Evolutionary conservation across 306 rosid species (phyloP), one percentile per base, ranked within the genome.

Genomic region (Vachellia pachyceras): DNA sequence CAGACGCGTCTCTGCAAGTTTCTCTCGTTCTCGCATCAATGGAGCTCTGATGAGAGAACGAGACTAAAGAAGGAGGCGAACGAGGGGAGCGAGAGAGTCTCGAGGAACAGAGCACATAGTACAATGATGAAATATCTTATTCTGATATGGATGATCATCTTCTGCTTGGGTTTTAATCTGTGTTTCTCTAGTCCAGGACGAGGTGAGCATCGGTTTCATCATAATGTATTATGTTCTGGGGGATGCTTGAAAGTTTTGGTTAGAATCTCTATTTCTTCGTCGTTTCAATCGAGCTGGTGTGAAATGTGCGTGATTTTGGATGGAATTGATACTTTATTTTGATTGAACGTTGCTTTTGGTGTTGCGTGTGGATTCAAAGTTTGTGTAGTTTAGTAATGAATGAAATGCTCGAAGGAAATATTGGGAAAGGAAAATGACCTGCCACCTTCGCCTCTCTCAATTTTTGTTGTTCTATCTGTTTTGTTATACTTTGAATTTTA

Each of bases 111-210:
- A 72, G 80, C 33, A 29, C 33, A 39, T 6, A 39, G 45, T 25
- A 64, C 85, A 73, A 87, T 87, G 98, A 77, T 78, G 71, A 82
- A 89, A 89, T 87, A 84, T 74, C 89, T 82, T 79, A 84, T 86
- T 79, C 85, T 84, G 14, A 84, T 65, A 22, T 90, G 91, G 86
- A 86, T 86, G 74, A 42, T 89, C 75, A 33, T 91, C n/a, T 68
- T 85, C 85, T 75, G 83, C 85, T 80, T 72, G 9, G 81, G 76
- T 45, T 77, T 82, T 47, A 41, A 78, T 36, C 65, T 54, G 15
- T 83, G 69, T 82, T 76, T 91, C 61, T 90, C 97, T 69, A 66
- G 76, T 69, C 33, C 25, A 37, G 25, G 5, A 69, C 84, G 74
- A 46, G 84, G 99, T 95, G 64, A 91, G 88, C 74, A 76, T 80